phyloP scores from a whole-genome alignment of 2,329 filamentous ascomycete genomes.

The Chrysoporthe deuterocubensis region DNA sequence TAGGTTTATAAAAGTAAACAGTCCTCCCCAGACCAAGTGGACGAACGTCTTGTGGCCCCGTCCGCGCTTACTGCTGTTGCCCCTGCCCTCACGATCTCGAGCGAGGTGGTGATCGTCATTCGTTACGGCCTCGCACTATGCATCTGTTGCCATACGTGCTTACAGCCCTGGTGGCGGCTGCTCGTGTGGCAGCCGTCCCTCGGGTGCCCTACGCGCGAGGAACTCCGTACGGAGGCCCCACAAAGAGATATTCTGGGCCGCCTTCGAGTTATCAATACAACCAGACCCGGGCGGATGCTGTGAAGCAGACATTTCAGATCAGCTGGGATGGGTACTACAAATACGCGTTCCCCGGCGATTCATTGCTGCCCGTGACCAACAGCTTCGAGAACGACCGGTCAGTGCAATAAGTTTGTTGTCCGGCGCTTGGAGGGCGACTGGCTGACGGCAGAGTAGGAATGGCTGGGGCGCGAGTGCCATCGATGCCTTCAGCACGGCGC shows the following conservation, averaged over 20 bases:
- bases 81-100: too few species aligned
- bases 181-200: slow-evolving; percentile 27
- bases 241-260: slow-evolving; percentile 21
- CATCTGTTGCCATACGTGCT: slow-evolving; percentile 18
- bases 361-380: slow-evolving; percentile 71
- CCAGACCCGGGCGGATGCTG: slow-evolving; percentile 55
- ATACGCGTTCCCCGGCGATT: slow-evolving; percentile 79
- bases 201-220: slow-evolving; percentile 11
- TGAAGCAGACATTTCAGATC: slow-evolving; percentile 70
- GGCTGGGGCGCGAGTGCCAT: slow-evolving; percentile 84
- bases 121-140: slow-evolving; percentile 30
- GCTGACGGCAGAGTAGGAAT: slow-evolving; percentile 58
- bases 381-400: slow-evolving; percentile 71
- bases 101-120: slow-evolving; percentile 5
- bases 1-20: slow-evolving; percentile 1
- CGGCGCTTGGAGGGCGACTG: not conserved
- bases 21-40: not conserved
- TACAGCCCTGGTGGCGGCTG: slow-evolving; percentile 18
- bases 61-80: not conserved
- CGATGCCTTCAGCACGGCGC: slow-evolving; percentile 78
- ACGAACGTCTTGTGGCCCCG: too few species aligned
- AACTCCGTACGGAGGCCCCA: not conserved
- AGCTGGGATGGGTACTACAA: slow-evolving; percentile 75
- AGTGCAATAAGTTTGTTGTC: slow-evolving; percentile 29
- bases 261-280: slow-evolving; percentile 37